These are phyloP conservation scores for Oryza australiensis DNA, from an alignment of 176 grass and related monocot species.

Conservation along the genomic window DNA sequence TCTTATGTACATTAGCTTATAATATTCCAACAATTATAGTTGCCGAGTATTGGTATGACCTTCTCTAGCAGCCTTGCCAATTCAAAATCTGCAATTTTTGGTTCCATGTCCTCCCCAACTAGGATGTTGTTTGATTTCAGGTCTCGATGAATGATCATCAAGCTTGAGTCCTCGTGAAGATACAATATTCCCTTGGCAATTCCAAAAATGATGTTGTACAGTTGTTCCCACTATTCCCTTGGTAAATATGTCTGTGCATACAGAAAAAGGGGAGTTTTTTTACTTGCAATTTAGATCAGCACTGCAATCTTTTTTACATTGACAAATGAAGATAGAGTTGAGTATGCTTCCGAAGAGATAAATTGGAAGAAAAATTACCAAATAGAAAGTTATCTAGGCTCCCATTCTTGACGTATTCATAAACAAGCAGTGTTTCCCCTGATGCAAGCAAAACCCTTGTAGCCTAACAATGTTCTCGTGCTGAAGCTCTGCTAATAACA, in stretches of 20 bases:
- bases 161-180: conserved; percentile 51
- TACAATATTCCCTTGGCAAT: conserved; percentile 58
- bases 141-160: conserved; percentile 53
- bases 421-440: conserved; percentile 17
- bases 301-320: too few relatives aligned
- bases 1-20: too few relatives aligned
- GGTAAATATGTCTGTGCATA: too few relatives aligned
- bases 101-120: conserved; percentile 37
- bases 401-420: conserved; percentile 35
- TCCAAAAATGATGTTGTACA: conserved; percentile 47
- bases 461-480: conserved; percentile 55
- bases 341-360: neutral
- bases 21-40: too few relatives aligned
- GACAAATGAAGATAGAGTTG: too few relatives aligned
- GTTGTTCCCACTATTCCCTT: conserved; percentile 1
- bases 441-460: conserved; percentile 42
- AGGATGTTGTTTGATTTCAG: conserved; percentile 52
- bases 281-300: too few relatives aligned
- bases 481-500: conserved; percentile 42
- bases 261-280: too few relatives aligned
- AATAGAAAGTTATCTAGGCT: conserved; percentile 42
- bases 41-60: conserved; percentile 28
- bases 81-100: conserved; percentile 56
- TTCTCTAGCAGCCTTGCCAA: conserved; percentile 25
- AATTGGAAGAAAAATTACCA: conserved; percentile 13